Percentiles rank a stretch among this genome's conserved stretches.
Evolutionary conservation across 805 yeast genomes (phyloP).

Genomic region (Nakazawaea siamensis): DNA sequence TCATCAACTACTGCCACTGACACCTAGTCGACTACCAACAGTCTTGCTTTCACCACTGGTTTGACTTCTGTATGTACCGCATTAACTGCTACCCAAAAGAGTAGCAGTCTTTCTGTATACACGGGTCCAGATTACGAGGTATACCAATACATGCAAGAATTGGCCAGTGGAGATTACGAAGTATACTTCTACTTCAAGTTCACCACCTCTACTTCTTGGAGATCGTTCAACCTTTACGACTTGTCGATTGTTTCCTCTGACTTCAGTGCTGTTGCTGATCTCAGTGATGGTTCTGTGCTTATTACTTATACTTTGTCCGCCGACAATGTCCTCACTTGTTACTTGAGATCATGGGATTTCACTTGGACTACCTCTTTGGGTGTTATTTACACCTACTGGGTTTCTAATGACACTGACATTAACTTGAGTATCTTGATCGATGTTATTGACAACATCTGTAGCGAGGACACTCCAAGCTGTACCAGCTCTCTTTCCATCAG

Average conservation of each 20-base stretch:
- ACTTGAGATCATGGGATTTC: constrained; percentile 4
- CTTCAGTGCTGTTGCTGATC: constrained; percentile 1
- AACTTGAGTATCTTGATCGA: background rate
- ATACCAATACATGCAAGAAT: constrained; percentile 1
- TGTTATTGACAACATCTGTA: too few relatives aligned
- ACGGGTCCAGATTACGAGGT: constrained; percentile 2
- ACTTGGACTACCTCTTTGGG: background rate
- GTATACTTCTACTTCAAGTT: constrained; percentile 3
- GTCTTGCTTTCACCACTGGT: background rate
- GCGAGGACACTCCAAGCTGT: too few relatives aligned
- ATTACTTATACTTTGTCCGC: constrained; percentile 2
- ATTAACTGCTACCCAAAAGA: background rate
- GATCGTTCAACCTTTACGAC: background rate
- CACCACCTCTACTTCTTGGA: background rate
- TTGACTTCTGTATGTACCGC: constrained; percentile 3
- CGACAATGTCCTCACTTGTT: constrained; percentile 1
- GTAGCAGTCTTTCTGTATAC: background rate
- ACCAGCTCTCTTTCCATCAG: too few relatives aligned
- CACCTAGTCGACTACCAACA: background rate
- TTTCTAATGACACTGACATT: background rate
- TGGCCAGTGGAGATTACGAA: background rate
- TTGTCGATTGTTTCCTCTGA: constrained; percentile 1
- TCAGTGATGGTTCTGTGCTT: background rate
- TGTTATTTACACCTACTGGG: background rate
- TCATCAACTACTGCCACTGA: background rate